Evolutionary conservation across 805 yeast genomes (phyloP), one percentile per base, ranked within the genome.

Genomic region (Kodamaea kaohsiungensis): DNA sequence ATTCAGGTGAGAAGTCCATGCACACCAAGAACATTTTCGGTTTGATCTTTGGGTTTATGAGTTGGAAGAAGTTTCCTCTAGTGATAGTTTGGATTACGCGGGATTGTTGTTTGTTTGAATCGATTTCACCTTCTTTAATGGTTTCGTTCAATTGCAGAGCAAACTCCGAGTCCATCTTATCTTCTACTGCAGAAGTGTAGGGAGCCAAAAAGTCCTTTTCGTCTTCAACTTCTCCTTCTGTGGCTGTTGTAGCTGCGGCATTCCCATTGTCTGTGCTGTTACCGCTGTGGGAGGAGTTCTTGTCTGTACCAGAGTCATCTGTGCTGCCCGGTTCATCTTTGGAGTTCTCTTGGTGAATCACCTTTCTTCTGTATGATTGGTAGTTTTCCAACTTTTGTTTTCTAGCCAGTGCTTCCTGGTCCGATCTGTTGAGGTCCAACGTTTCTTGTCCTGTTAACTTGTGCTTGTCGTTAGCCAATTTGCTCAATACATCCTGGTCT

Each of bases 1-100:
- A 86, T 65, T 91, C 97, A 0, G 90, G 88, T 2, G 93, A 85
- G 58, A 88, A 80, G 66, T 92, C 97, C 74, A 88, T 82, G 63
- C 95, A 90, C 17, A 91, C 79, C 48, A 91, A 70, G 67, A 85
- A 90, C 65, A 89, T 81, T 60, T 84, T 83, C 42, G 80, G 80
- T 56, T 76, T 76, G 49, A 71, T 65, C 53, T 67, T 67, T 15
- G 78, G 78, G 59, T 73, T 73, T 39, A 76, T 71, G 27, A 82
- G 67, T 56, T 80, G 80, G 62, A 85, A 85, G 61, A 84, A 84
- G 57, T 80, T 77, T 1, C 92, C 92, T 57, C 91, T 73, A 1
- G 90, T 85, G 39, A 88, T 78, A 4, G 89, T 86, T 58, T 88
- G 81, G 15, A 87, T 76, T n/a, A 84, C 86, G 52, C 91, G 73